These are phyloP conservation scores for Lizanozyma gosingica DNA, from an alignment of 1,139 yeast species.

Conservation along the genomic window DNA sequence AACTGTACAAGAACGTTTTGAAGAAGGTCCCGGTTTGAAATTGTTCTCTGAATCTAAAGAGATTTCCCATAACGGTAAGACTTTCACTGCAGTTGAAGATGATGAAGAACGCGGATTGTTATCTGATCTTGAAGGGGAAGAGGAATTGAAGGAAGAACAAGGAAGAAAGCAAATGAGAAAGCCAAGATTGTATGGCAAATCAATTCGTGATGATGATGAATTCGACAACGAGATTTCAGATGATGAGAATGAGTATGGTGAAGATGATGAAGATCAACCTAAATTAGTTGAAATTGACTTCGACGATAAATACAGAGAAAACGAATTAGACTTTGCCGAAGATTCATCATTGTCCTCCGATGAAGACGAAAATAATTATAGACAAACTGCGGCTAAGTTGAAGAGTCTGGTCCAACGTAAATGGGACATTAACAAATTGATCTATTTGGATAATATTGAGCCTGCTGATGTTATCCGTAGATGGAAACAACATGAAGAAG, in stretches of 20 bases:
- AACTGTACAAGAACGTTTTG: slow-evolving; percentile 52
- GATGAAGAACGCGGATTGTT: slow-evolving; percentile 26
- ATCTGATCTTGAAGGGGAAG: slow-evolving; percentile 20
- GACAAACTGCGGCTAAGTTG: slow-evolving; percentile 27
- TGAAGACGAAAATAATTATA: slow-evolving; percentile 18
- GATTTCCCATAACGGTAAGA: slow-evolving; percentile 25
- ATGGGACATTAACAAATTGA: slow-evolving; percentile 76
- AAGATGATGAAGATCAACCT: slow-evolving; percentile 20
- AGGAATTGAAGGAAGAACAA: slow-evolving; percentile 19
- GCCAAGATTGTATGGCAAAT: slow-evolving; percentile 51
- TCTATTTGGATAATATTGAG: slow-evolving; percentile 68
- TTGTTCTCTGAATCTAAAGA: slow-evolving; percentile 55
- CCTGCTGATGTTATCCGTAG: slow-evolving; percentile 69
- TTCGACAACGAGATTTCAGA: slow-evolving; percentile 34
- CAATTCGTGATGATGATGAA: slow-evolving; percentile 42
- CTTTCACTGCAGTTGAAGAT: slow-evolving; percentile 26
- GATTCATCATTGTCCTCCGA: slow-evolving; percentile 31
- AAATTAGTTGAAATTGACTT: slow-evolving; percentile 45
- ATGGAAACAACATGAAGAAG: slow-evolving; percentile 54
- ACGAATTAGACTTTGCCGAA: slow-evolving; percentile 44
- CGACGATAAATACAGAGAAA: slow-evolving; percentile 31
- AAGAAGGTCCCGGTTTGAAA: slow-evolving; percentile 63
- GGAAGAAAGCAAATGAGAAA: slow-evolving; percentile 57
- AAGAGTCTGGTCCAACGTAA: slow-evolving; percentile 32
- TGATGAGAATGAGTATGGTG: slow-evolving; percentile 24